Evolutionary conservation across 495 filamentous ascomycete genomes (phyloP).

Genomic region (Saxophila tyrrhenica): DNA sequence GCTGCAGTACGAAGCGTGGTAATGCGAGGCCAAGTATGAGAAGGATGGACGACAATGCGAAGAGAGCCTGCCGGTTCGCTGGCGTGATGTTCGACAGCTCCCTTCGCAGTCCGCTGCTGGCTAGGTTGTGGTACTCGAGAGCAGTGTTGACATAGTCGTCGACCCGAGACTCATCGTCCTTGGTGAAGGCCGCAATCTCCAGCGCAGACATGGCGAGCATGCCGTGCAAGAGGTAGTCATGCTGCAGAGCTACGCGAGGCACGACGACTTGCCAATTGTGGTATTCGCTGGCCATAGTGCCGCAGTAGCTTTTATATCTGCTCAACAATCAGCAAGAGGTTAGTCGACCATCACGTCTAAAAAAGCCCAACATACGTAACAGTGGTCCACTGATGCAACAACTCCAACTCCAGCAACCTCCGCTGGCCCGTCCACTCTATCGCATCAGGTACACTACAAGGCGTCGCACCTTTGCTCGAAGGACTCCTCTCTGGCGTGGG

Average conservation of each 20-base stretch:
- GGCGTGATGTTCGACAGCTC: background rate
- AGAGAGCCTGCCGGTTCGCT: background rate
- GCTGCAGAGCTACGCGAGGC: background rate
- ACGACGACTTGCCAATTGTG: constrained; percentile 1
- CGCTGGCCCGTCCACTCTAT: background rate
- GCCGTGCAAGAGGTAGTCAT: background rate
- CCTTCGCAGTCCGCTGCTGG: background rate
- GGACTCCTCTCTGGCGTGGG: background rate
- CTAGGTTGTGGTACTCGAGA: background rate
- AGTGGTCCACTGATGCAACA: background rate
- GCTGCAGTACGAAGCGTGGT: background rate
- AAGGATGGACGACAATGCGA: background rate
- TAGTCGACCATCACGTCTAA: no score
- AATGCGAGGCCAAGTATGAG: background rate
- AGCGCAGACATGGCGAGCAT: background rate
- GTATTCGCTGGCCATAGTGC: background rate
- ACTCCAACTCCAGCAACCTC: background rate
- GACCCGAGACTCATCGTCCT: background rate
- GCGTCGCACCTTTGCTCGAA: background rate
- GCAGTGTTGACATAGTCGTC: background rate
- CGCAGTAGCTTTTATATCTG: background rate
- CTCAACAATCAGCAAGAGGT: background rate
- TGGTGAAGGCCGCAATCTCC: background rate
- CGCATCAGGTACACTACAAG: background rate
- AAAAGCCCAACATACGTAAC: background rate